Conservation (phyloP, 1,284 basidiomycete species). For the Anthracocystis panici-leucophaei region DNA sequence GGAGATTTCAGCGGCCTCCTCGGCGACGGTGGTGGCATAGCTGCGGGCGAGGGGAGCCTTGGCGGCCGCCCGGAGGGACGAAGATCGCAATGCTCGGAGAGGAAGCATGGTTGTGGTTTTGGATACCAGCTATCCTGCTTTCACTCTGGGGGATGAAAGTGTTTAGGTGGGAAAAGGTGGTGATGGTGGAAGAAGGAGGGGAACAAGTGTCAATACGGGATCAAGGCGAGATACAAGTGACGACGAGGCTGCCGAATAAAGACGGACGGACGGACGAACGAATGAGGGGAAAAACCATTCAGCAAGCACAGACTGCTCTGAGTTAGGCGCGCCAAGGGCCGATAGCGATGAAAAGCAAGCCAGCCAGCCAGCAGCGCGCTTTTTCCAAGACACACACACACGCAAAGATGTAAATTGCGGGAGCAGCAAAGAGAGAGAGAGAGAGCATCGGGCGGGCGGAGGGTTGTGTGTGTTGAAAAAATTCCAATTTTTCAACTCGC, state of each 20-base stretch:
- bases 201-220: slow-evolving; percentile 7
- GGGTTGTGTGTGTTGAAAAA: slow-evolving; percentile 6
- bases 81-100: slow-evolving; percentile 53
- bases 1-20: slow-evolving; percentile 63
- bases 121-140: slow-evolving; percentile 48
- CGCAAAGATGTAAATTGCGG: neutral
- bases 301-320: neutral
- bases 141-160: slow-evolving; percentile 26
- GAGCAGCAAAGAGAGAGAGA: slow-evolving; percentile 8
- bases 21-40: slow-evolving; percentile 66
- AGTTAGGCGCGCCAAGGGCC: slow-evolving; percentile 42
- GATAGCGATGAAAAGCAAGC: slow-evolving; percentile 24
- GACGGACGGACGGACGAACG: slow-evolving; percentile 2
- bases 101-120: slow-evolving; percentile 54
- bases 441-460: slow-evolving; percentile 10
- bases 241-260: slow-evolving; percentile 10
- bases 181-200: slow-evolving; percentile 15
- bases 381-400: slow-evolving; percentile 5
- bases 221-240: slow-evolving; percentile 4
- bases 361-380: slow-evolving; percentile 24
- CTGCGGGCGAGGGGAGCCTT: slow-evolving; percentile 59
- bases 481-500: slow-evolving; percentile 11
- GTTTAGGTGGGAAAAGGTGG: slow-evolving; percentile 20
- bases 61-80: slow-evolving; percentile 51
- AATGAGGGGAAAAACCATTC: slow-evolving; percentile 17